A percentile compares a stretch with the other conserved stretches of the same genome.
Evolutionary conservation across 2,329 filamentous ascomycete species (phyloP).

Genomic region (Fusarium veterinarium): DNA sequence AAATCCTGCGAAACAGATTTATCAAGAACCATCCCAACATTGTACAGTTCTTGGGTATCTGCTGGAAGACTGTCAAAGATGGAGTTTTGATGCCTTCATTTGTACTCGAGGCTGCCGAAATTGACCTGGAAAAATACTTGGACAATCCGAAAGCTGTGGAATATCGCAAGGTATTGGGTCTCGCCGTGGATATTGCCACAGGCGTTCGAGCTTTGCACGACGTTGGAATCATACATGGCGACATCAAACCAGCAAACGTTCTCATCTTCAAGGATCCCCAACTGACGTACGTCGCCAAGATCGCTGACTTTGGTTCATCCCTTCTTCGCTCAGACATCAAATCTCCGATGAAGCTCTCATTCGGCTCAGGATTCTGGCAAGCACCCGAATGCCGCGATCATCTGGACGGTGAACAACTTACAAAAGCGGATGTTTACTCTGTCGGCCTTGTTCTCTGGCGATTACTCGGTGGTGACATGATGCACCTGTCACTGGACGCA

Average conservation of each 20-base stretch:
- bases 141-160: not conserved
- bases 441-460: not conserved
- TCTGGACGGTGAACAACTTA: not conserved
- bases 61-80: not conserved
- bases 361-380: not conserved
- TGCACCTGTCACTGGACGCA: not conserved
- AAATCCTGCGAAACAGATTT: not conserved
- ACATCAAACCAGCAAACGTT: not conserved
- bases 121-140: not conserved
- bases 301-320: not conserved
- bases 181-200: rapidly evolving
- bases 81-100: not conserved
- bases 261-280: not conserved
- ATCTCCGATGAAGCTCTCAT: not conserved
- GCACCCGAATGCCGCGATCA: not conserved
- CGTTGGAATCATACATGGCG: not conserved
- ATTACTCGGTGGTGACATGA: not conserved
- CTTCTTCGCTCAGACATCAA: rapidly evolving
- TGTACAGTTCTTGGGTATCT: rapidly evolving
- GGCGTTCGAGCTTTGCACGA: not conserved
- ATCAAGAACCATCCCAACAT: not conserved
- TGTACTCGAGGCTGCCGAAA: not conserved
- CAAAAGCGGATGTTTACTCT: not conserved
- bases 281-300: rapidly evolving
- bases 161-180: not conserved